phyloP scores from a whole-genome alignment of 192 early-diverging fungal genomes.

The Coemansia umbellata region DNA sequence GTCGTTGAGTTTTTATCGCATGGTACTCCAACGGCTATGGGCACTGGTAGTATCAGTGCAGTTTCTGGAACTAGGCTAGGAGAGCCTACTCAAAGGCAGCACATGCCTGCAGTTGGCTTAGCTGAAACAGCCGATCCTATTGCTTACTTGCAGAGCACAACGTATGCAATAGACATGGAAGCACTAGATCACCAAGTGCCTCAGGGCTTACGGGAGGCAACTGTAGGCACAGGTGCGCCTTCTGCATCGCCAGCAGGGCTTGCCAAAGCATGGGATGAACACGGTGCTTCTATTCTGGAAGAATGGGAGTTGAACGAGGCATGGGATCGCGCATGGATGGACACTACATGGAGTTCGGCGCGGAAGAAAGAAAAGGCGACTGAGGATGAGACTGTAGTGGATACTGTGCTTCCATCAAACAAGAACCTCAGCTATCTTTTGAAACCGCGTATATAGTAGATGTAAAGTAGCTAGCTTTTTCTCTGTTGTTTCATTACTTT shows the following conservation, averaged over 20 bases:
- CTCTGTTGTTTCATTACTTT: too few relatives aligned
- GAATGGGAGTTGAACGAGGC: constrained; percentile 53
- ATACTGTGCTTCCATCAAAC: constrained; percentile 28
- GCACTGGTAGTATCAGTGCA: constrained; percentile 6
- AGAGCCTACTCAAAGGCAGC: neutral
- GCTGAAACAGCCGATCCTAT: constrained; percentile 18
- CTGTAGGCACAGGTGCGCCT: neutral
- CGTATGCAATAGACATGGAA: constrained; percentile 46
- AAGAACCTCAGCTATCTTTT: constrained; percentile 47
- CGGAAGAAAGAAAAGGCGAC: constrained; percentile 14
- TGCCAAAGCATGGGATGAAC: constrained; percentile 35
- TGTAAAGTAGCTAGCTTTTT: too few relatives aligned
- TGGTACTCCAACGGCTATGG: constrained; percentile 36
- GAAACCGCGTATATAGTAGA: constrained; percentile 38
- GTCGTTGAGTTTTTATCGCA: constrained; percentile 36
- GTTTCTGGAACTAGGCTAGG: neutral
- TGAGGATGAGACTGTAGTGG: constrained; percentile 8
- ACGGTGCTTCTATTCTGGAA: constrained; percentile 40
- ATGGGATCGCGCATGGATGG: constrained; percentile 51
- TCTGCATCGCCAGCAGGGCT: constrained; percentile 12
- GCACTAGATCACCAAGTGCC: constrained; percentile 19
- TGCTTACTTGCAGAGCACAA: constrained; percentile 32
- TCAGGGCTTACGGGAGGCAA: neutral
- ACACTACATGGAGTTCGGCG: constrained; percentile 37
- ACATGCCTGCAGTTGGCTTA: neutral